Base-by-base conservation (phyloP, 164 flowering plant genomes). In the Aristolochia californica region DNA sequence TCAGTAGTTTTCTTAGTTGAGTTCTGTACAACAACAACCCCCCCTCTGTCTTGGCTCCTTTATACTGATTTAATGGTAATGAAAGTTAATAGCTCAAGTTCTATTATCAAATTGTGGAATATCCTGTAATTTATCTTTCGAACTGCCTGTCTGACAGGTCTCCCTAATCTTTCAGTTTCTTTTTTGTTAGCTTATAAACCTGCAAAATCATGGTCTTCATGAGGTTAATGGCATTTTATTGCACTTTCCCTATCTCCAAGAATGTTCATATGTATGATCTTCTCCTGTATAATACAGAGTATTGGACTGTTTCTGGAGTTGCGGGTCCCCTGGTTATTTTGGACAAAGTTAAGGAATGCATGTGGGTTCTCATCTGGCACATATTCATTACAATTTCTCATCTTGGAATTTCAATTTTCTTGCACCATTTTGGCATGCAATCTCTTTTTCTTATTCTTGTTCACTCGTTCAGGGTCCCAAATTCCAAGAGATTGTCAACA, bases 231-330 rank as follows among this genome's bases (percentile, higher is more conserved):
- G 22, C 9, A 48, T 10, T 0, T 40, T 17, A 16, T 55, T 14
- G 13, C 7, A 27, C 17, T 40, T 12, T 12, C 9, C n/a, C 49
- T 47, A 15, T n/a, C 24, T 10, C 27, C 27, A 52, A 20, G 26
- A 52, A 52, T 52, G 16, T 24, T 52, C 11, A 21, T 24, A 11
- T 7, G 55, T 11, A 9, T 21, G 9, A n/a, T 23, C 8, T 20
- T 48, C 15, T 10, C 18, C 18, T 7, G 51, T 68, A 48, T 22
- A 45, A 66, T 75, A 67, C 90, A 93, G 99, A 93, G 65, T 93
- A 93, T 48, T 84, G 96, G 74, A 93, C 97, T 60, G 97, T 89
- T 30, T 87, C 96, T 62, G 97, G 96, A 55, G 97, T 89, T 72
- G 97, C n/a, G n/a, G n/a, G n/a, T n/a, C n/a, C n/a, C n/a, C n/a